Percentiles rank a stretch among this genome's conserved stretches.
phyloP scores from a whole-genome alignment of 1,284 basidiomycete species.

The Ganoderma lingzhi region DNA sequence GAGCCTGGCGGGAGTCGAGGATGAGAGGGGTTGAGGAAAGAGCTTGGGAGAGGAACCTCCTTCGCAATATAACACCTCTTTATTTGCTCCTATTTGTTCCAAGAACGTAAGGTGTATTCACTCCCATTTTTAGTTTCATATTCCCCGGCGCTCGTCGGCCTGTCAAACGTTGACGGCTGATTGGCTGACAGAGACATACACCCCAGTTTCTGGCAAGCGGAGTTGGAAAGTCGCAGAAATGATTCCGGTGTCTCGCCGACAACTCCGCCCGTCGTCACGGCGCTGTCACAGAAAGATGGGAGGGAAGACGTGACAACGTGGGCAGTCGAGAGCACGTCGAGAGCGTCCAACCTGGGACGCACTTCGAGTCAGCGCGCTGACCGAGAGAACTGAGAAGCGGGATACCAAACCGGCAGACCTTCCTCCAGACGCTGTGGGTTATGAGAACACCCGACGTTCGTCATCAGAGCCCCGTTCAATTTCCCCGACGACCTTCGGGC shows the following conservation, averaged over 20 bases:
- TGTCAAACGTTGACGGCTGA: slow-evolving; percentile 18
- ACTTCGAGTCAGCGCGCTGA: slow-evolving; percentile 17
- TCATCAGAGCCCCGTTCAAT: slow-evolving; percentile 15
- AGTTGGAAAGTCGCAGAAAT: slow-evolving; percentile 28
- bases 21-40: slow-evolving; percentile 35
- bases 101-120: slow-evolving; percentile 30
- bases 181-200: slow-evolving; percentile 28
- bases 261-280: slow-evolving; percentile 27
- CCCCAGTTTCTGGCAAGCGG: slow-evolving; percentile 31
- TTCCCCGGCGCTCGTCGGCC: slow-evolving; percentile 35
- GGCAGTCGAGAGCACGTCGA: slow-evolving; percentile 9
- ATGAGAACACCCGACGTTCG: slow-evolving; percentile 14
- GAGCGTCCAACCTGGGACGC: slow-evolving; percentile 18
- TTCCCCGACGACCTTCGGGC: slow-evolving; percentile 26
- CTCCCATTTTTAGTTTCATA: slow-evolving; percentile 32
- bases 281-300: slow-evolving; percentile 22
- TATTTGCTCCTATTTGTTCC: slow-evolving; percentile 40
- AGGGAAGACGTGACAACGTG: slow-evolving; percentile 25
- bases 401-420: slow-evolving; percentile 6
- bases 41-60: slow-evolving; percentile 30
- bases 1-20: slow-evolving; percentile 22
- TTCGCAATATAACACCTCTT: slow-evolving; percentile 35
- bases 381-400: slow-evolving; percentile 1
- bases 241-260: slow-evolving; percentile 22
- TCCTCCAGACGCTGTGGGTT: not conserved